Percentiles rank a stretch among this genome's conserved stretches.
These are phyloP conservation scores for Spongispora temasekensis DNA, from an alignment of 1,284 basidiomycete genomes.

Conservation along the genomic window DNA sequence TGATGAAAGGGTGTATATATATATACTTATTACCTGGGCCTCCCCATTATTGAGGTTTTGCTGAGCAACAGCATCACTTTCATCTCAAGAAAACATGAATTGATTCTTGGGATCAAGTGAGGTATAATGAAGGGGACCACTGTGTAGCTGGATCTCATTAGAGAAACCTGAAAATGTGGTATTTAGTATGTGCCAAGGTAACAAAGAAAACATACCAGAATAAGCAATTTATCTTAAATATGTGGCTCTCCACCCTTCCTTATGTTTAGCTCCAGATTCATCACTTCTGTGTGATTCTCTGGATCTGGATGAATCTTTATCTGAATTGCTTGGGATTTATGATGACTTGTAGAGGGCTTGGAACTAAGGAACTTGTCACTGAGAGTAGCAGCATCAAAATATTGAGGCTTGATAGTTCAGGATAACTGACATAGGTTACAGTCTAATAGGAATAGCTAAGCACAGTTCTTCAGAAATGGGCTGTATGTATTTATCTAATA, in stretches of 20 bases:
- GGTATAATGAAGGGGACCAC: neutral
- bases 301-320: neutral
- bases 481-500: too few relatives aligned
- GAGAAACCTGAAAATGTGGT: neutral
- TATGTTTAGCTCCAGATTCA: neutral
- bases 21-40: neutral
- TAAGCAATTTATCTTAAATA: neutral
- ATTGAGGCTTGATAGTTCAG: neutral
- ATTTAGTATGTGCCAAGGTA: neutral
- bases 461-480: too few relatives aligned
- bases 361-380: neutral
- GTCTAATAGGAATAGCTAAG: too few relatives aligned
- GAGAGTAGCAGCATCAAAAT: neutral
- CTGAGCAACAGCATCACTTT: neutral
- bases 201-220: neutral
- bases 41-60: neutral
- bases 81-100: neutral
- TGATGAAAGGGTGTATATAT: too few relatives aligned
- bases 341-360: neutral
- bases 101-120: neutral
- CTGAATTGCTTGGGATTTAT: neutral
- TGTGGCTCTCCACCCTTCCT: neutral
- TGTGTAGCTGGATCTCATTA: neutral
- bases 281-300: neutral
- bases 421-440: too few relatives aligned